Conservation (phyloP, 2,329 filamentous ascomycete species). For the Lachnellula hyalina region DNA sequence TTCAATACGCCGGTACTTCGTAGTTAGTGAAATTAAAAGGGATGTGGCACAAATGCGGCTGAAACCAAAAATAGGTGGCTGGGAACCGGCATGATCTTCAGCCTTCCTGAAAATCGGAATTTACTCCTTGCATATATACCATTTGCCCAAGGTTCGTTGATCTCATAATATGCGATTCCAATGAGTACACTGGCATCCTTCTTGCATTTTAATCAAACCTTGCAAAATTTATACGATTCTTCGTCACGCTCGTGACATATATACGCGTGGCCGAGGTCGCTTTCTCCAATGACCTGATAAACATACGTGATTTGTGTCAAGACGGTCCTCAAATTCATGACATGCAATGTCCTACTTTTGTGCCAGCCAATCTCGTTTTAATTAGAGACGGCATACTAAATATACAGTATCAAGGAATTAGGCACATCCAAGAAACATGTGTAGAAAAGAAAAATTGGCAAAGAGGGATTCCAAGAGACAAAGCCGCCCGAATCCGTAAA, state of each 20-base stretch:
- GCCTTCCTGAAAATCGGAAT: no score
- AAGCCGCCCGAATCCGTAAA: no score
- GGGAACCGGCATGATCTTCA: neutral
- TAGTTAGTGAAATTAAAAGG: neutral
- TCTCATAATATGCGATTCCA: conserved; percentile 37
- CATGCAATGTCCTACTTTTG: no score
- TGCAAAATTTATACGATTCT: conserved; percentile 57
- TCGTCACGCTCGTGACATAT: conserved; percentile 47
- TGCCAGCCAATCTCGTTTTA: no score
- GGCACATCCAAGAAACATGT: no score
- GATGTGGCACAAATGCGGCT: neutral
- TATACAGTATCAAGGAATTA: no score
- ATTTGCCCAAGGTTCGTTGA: conserved; percentile 12
- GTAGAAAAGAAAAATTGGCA: no score
- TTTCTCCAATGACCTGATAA: no score
- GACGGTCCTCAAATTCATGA: no score
- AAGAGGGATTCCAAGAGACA: no score
- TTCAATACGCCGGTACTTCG: neutral
- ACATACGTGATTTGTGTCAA: no score
- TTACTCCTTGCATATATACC: neutral
- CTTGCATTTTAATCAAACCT: conserved; percentile 59
- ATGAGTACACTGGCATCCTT: conserved; percentile 47
- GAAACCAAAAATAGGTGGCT: neutral
- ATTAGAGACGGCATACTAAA: no score
- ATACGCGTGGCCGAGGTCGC: conserved; percentile 31